Conservation (phyloP, 441 rosid species). For the Mallotus japonicus region DNA sequence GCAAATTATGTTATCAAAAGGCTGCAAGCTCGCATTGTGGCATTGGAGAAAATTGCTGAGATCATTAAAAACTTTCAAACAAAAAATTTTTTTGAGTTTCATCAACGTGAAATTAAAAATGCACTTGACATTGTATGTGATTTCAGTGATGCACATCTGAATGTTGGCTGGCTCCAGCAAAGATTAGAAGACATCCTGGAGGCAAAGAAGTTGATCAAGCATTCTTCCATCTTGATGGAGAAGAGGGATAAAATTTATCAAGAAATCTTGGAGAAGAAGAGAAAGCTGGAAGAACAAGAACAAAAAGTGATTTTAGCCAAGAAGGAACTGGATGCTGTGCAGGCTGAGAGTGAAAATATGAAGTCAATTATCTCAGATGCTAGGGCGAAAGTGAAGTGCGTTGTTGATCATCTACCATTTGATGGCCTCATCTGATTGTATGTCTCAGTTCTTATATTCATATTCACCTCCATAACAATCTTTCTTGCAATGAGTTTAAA, state of each 20-base stretch:
- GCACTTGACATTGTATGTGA: constrained; percentile 8
- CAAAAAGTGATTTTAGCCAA: neutral
- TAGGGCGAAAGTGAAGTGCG: neutral
- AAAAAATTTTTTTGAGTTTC: neutral
- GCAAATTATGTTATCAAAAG: neutral
- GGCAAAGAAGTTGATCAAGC: neutral
- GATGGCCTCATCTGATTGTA: constrained; percentile 18
- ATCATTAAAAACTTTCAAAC: neutral
- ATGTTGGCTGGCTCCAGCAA: constrained; percentile 17
- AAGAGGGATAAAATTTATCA: neutral
- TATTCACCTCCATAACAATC: neutral
- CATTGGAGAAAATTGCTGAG: constrained; percentile 9
- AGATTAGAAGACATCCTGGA: constrained; percentile 11
- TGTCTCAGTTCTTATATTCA: neutral
- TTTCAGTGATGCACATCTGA: neutral
- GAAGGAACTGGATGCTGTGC: neutral
- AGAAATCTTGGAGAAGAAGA: constrained; percentile 5
- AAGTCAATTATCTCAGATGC: neutral
- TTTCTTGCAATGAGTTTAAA: neutral
- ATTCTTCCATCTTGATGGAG: constrained; percentile 12
- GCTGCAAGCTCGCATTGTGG: neutral
- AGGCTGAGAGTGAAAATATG: neutral
- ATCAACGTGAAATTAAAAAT: constrained; percentile 2
- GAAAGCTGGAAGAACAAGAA: neutral
- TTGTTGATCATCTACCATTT: constrained; percentile 3